Conservation (phyloP, 2,329 filamentous ascomycete species). For the Pseudocercospora cruenta region DNA sequence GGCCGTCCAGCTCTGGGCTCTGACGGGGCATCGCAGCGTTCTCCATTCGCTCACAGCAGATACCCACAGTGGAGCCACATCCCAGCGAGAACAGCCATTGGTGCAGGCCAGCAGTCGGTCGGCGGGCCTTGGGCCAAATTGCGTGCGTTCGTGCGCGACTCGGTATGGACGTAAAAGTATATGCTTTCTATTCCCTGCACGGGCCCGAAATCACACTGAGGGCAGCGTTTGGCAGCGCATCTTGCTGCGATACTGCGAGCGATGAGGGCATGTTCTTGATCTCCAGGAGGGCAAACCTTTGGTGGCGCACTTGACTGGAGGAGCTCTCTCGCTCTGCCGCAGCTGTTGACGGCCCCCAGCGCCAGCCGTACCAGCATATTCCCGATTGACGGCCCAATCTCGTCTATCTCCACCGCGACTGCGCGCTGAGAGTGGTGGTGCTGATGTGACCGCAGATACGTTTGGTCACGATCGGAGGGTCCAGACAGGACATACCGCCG, state of each 20-base stretch:
- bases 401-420: conserved; percentile 1
- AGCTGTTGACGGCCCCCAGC: conserved; percentile 1
- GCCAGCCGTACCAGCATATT: conserved; percentile 1
- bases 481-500: background rate
- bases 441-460: background rate
- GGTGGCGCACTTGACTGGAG: background rate
- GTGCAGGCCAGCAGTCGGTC: background rate
- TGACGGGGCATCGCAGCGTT: too few species aligned
- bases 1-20: too few species aligned
- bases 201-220: conserved; percentile 5
- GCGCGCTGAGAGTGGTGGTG: background rate
- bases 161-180: background rate
- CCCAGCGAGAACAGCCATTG: too few species aligned
- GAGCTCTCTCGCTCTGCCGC: background rate
- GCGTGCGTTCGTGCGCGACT: background rate
- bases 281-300: background rate
- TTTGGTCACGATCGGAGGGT: background rate
- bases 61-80: too few species aligned
- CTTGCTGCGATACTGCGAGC: background rate
- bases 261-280: background rate
- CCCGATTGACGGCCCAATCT: conserved; percentile 2
- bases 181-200: conserved; percentile 4
- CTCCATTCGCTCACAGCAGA: too few species aligned
- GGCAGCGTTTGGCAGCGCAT: background rate
- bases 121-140: background rate